Conservation (phyloP, 176 grass and related monocot species). For the Oryza rufipogon region DNA sequence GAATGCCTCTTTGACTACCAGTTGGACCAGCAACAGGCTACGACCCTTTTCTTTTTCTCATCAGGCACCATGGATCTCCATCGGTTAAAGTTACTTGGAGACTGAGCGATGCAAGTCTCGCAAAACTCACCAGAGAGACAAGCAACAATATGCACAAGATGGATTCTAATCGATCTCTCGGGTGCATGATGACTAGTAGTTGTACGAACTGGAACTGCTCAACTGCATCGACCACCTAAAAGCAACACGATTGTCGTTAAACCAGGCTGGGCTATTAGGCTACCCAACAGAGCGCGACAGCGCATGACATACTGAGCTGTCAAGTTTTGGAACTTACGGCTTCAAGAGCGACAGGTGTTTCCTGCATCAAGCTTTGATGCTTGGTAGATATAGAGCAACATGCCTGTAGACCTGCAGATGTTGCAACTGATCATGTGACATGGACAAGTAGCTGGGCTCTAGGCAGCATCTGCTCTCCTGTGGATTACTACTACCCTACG, state of each 20-base stretch:
- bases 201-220: too few relatives aligned
- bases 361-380: not conserved
- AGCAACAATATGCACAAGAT: not conserved
- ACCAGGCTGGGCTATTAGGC: slow-evolving; percentile 2
- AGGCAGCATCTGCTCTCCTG: not conserved
- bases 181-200: not conserved
- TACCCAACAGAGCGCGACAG: not conserved
- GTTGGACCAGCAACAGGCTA: not conserved
- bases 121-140: not conserved
- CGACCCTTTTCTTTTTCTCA: not conserved
- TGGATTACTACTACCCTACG: not conserved
- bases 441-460: not conserved
- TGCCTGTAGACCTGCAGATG: not conserved
- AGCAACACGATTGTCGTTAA: not conserved
- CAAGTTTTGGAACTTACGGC: slow-evolving; percentile 24
- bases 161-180: too few relatives aligned
- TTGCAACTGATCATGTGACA: slow-evolving; percentile 16
- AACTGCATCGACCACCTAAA: not conserved
- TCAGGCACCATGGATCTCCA: not conserved
- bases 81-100: not conserved
- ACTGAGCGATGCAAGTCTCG: not conserved
- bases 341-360: slow-evolving; percentile 15
- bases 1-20: slow-evolving; percentile 25
- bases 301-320: slow-evolving; percentile 19
- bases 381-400: not conserved